phyloP scores from a whole-genome alignment of 805 yeast genomes.

The Cyberlindnera subsufficiens region DNA sequence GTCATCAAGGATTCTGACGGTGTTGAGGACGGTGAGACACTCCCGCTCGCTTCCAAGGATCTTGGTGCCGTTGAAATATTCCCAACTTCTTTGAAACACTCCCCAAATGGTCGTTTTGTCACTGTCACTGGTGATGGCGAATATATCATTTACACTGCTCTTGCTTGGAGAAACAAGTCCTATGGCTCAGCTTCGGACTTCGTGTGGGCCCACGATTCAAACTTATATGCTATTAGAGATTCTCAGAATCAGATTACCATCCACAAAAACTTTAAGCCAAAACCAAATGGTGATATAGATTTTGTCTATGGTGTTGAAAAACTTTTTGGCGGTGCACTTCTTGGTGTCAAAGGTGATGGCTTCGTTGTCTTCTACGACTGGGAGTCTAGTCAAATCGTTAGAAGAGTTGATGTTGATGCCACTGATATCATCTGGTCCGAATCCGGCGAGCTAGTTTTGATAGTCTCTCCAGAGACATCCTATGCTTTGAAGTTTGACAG shows the following conservation, averaged over 20 bases:
- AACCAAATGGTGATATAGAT: slow-evolving; percentile 55
- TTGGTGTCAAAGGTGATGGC: slow-evolving; percentile 80
- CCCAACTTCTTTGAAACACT: slow-evolving; percentile 82
- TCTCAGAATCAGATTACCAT: slow-evolving; percentile 58
- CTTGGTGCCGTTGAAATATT: slow-evolving; percentile 91
- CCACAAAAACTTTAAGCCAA: slow-evolving; percentile 81
- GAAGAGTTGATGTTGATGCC: slow-evolving; percentile 86
- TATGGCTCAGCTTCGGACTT: slow-evolving; percentile 89
- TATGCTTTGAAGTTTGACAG: slow-evolving; percentile 73
- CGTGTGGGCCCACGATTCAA: slow-evolving; percentile 92
- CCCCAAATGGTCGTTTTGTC: slow-evolving; percentile 96
- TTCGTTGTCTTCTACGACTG: slow-evolving; percentile 89
- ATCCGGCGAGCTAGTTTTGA: slow-evolving; percentile 81
- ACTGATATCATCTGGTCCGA: slow-evolving; percentile 85
- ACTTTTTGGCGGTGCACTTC: slow-evolving; percentile 81
- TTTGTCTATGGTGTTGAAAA: slow-evolving; percentile 71
- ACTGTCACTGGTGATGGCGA: slow-evolving; percentile 98
- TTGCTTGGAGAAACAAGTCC: slow-evolving; percentile 96
- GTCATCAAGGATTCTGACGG: slow-evolving; percentile 68
- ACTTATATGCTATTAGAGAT: slow-evolving; percentile 79
- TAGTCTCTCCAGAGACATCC: slow-evolving; percentile 64
- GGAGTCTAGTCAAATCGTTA: slow-evolving; percentile 79
- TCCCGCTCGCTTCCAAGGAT: slow-evolving; percentile 79
- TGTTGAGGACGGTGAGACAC: slow-evolving; percentile 72
- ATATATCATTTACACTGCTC: slow-evolving; percentile 89